Percentiles rank a stretch among this genome's conserved stretches.
phyloP scores from a whole-genome alignment of 2,329 filamentous ascomycete genomes.

The Ustilaginoidea virens region DNA sequence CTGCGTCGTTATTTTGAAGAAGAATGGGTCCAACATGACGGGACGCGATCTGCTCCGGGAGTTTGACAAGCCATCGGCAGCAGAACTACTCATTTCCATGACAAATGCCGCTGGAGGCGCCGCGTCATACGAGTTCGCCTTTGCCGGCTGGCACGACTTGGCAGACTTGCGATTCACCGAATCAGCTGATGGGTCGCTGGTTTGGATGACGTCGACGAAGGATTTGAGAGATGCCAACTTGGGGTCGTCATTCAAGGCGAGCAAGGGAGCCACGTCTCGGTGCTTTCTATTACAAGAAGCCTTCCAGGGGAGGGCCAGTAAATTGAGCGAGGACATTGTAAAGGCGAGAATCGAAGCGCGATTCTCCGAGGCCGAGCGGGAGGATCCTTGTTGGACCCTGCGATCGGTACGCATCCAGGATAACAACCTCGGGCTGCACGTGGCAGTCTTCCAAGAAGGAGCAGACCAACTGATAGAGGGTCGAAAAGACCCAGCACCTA shows the following conservation, averaged over 20 bases:
- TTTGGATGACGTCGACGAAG: slow-evolving; percentile 53
- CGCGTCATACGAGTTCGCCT: slow-evolving; percentile 54
- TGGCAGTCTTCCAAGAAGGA: slow-evolving; percentile 59
- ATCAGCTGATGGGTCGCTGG: slow-evolving; percentile 43
- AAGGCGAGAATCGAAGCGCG: slow-evolving; percentile 77
- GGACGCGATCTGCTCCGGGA: slow-evolving; percentile 71
- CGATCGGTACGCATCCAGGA: slow-evolving; percentile 52
- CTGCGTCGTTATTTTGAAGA: slow-evolving; percentile 61
- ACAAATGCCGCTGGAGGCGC: slow-evolving; percentile 46
- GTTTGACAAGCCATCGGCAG: slow-evolving; percentile 62
- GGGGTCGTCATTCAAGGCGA: slow-evolving; percentile 22
- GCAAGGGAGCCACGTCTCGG: slow-evolving; percentile 40
- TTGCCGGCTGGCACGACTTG: slow-evolving; percentile 57
- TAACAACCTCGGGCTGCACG: slow-evolving; percentile 41
- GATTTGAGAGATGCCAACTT: slow-evolving; percentile 41
- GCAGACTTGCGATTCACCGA: slow-evolving; percentile 60
- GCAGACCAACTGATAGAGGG: slow-evolving; percentile 46
- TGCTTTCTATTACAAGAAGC: slow-evolving; percentile 58
- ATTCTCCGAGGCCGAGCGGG: slow-evolving; percentile 70
- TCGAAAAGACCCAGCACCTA: slow-evolving; percentile 49
- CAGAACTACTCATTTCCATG: slow-evolving; percentile 46
- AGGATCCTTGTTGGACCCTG: slow-evolving; percentile 67
- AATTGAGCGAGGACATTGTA: slow-evolving; percentile 69
- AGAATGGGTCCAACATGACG: slow-evolving; percentile 45
- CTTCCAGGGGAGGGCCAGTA: slow-evolving; percentile 63